Percentiles rank a stretch among this genome's conserved stretches.
Conservation (phyloP, 768 basidiomycete genomes). For the Russula brevipes region DNA sequence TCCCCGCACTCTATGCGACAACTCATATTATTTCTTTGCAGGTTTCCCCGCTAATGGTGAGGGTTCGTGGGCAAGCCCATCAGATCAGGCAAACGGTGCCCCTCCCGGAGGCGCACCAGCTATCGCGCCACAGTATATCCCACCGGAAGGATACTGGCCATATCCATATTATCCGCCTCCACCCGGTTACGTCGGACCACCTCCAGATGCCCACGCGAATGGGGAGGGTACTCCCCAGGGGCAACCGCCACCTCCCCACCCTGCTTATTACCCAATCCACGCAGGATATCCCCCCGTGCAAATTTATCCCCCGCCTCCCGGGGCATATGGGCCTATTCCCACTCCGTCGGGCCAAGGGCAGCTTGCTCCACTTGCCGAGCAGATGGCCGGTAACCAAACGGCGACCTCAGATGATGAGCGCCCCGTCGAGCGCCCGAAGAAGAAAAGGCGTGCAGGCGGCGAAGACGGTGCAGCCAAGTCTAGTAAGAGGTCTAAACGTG, state of each 20-base stretch:
- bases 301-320: slow-evolving; percentile 31
- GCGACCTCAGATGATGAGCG: slow-evolving; percentile 21
- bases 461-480: slow-evolving; percentile 32
- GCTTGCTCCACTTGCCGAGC: slow-evolving; percentile 2
- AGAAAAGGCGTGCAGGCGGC: slow-evolving; percentile 24
- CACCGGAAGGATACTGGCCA: slow-evolving; percentile 43
- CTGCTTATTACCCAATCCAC: slow-evolving; percentile 38
- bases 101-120: slow-evolving; percentile 27
- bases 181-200: slow-evolving; percentile 37
- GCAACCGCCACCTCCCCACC: slow-evolving; percentile 31
- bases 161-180: slow-evolving; percentile 42
- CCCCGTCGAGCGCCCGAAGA: slow-evolving; percentile 13
- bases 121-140: slow-evolving; percentile 30
- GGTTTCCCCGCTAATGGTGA: slow-evolving; percentile 30
- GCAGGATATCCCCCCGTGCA: slow-evolving; percentile 34
- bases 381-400: slow-evolving; percentile 25
- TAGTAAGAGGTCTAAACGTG: slow-evolving; percentile 34
- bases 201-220: slow-evolving; percentile 32
- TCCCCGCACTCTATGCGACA: neutral
- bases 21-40: slow-evolving; percentile 18
- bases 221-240: slow-evolving; percentile 34
- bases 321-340: slow-evolving; percentile 23
- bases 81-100: slow-evolving; percentile 27
- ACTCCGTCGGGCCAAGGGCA: slow-evolving; percentile 10
- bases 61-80: slow-evolving; percentile 31